Evolutionary conservation across 2,329 filamentous ascomycete genomes (phyloP).

Genomic region (Penicillium sp.): DNA sequence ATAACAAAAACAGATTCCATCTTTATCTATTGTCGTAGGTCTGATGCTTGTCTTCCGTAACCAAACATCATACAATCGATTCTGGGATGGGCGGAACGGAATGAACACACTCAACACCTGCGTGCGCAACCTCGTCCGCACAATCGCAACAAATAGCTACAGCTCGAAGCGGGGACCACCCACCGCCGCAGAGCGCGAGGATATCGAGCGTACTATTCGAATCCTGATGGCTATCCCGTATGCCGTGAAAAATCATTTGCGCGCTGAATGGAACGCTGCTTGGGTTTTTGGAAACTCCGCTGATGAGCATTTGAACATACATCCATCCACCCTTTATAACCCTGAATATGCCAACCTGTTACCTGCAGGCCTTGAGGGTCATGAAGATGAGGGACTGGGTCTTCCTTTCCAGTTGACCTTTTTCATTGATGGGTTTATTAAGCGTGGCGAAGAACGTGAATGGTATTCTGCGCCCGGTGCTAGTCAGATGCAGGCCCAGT

Average conservation of each 20-base stretch:
- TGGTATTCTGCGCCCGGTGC: conserved; percentile 62
- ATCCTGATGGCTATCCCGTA: conserved; percentile 62
- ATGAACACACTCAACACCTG: conserved; percentile 58
- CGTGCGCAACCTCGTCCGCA: conserved; percentile 59
- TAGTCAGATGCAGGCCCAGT: conserved; percentile 56
- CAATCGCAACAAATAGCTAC: conserved; percentile 53
- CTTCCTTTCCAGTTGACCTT: conserved; percentile 61
- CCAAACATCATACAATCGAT: conserved; percentile 62
- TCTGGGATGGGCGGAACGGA: conserved; percentile 61
- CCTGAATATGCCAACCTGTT: conserved; percentile 53
- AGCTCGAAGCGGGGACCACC: conserved; percentile 29
- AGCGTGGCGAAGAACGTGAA: conserved; percentile 53
- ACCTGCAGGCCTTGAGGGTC: conserved; percentile 50
- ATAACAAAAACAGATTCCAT: conserved; percentile 49
- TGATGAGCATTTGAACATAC: conserved; percentile 32
- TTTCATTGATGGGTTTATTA: conserved; percentile 60
- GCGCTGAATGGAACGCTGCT: conserved; percentile 59
- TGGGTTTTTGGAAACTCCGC: conserved; percentile 28
- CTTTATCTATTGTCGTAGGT: conserved; percentile 64
- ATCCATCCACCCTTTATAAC: conserved; percentile 33
- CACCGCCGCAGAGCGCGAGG: conserved; percentile 48
- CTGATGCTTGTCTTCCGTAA: conserved; percentile 68
- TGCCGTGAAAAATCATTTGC: conserved; percentile 63
- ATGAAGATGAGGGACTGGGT: conserved; percentile 59
- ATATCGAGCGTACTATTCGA: conserved; percentile 59